Base-by-base conservation (phyloP, 116 monocot genomes). In the Zostera marina region DNA sequence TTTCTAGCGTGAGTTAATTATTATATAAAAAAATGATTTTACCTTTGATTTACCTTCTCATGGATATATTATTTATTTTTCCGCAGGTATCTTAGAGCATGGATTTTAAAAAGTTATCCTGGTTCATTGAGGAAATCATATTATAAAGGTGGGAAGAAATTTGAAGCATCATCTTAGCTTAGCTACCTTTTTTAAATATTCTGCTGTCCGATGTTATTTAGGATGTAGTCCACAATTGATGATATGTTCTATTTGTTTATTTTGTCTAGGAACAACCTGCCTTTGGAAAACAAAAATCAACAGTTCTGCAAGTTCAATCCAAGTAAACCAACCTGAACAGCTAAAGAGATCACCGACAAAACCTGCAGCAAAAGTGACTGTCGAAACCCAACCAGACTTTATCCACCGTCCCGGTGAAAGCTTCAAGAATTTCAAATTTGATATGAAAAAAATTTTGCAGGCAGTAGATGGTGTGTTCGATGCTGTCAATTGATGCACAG, bases 391-490 rank as follows among this genome's bases (percentile, higher is more conserved):
- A 40, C 56, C 40, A 39, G 47, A 43, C 24, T 24, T 32, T 3
- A 88, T 85, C 54, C 58, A 25, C 41, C 62, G 72, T 41, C 85
- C 96, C 16, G 89, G 96, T 24, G 72, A 59, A 70, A 96, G 82
- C 67, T 96, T 89, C 74, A 80, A 90, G 71, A 85, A 72, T 51
- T 98, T 98, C 80, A 70, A 60, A 41, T 88, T 98, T 54, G 78
- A 89, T 62, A 60, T 63, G 3, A 63, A 54, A 2, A 67, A 44
- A 63, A 98, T 98, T 54, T 12, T 98, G 16, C 74, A 85, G 53
- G 24, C 76, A 11, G 59, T 88, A 70, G 82, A 85, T 39, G 60
- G 74, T 52, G 76, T 66, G n/a, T 81, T 88, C 47, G 13, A 38
- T 42, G 24, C 54, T 13, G n/a, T n/a, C n/a, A 64, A 38, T 14